These are phyloP conservation scores for Cyberlindnera misumaiensis DNA, from an alignment of 805 yeast species.

Conservation along the genomic window DNA sequence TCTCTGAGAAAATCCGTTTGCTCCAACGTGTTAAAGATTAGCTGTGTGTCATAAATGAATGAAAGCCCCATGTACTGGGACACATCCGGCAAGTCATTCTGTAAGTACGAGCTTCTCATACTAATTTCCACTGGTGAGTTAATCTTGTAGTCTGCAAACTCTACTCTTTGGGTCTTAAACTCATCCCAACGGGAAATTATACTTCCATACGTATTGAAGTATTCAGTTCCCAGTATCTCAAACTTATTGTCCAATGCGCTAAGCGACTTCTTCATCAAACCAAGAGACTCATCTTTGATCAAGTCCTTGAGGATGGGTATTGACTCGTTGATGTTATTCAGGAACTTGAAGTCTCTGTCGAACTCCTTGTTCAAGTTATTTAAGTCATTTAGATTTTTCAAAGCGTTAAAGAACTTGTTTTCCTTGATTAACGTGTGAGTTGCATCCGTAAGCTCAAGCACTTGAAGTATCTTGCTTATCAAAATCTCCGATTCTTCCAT, in stretches of 20 bases:
- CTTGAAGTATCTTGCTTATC: conserved; percentile 67
- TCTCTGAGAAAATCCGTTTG: conserved; percentile 53
- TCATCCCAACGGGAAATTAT: conserved; percentile 58
- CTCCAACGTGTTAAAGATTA: conserved; percentile 72
- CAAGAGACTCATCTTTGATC: conserved; percentile 69
- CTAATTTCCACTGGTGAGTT: conserved; percentile 84
- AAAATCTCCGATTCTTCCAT: conserved; percentile 67
- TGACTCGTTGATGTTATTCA: conserved; percentile 64
- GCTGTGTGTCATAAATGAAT: conserved; percentile 75
- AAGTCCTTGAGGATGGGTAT: conserved; percentile 69
- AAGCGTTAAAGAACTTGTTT: conserved; percentile 76
- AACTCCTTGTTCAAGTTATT: conserved; percentile 65
- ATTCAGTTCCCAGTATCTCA: conserved; percentile 46
- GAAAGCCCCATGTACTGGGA: conserved; percentile 46
- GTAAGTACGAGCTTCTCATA: conserved; percentile 49
- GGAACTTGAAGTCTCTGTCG: conserved; percentile 65
- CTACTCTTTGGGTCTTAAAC: conserved; percentile 36
- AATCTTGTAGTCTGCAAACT: conserved; percentile 52
- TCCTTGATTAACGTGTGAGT: conserved; percentile 74
- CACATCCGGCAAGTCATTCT: conserved; percentile 31
- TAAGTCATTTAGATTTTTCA: conserved; percentile 73
- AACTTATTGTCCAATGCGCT: conserved; percentile 39
- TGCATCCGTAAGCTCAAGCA: conserved; percentile 78
- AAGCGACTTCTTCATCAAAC: conserved; percentile 59
- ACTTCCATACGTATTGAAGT: conserved; percentile 45